Conservation (phyloP, 495 filamentous ascomycete species). For the Haplographium delicatum region DNA sequence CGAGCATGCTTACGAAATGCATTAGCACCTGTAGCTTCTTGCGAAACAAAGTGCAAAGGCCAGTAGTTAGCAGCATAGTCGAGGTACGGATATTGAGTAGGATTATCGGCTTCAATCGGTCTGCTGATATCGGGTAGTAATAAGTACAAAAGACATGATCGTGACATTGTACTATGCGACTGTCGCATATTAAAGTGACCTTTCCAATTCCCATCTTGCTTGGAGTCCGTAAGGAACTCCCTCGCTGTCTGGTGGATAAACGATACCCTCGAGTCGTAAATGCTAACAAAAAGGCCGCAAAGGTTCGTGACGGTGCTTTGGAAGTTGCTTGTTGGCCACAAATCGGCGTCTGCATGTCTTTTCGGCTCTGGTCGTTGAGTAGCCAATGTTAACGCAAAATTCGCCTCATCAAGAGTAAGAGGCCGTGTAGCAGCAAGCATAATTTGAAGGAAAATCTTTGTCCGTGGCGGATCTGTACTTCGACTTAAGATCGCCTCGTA, state of each 20-base stretch:
- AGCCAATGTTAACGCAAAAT: constrained; percentile 16
- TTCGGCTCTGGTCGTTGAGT: neutral
- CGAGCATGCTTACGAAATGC: constrained; percentile 4
- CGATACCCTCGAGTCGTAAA: constrained; percentile 31
- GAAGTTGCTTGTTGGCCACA: constrained; percentile 18
- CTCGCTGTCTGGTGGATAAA: constrained; percentile 39
- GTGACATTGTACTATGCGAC: constrained; percentile 16
- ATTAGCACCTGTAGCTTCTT: constrained; percentile 3
- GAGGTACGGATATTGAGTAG: constrained; percentile 17
- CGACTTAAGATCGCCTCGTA: constrained; percentile 29
- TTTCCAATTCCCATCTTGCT: constrained; percentile 16
- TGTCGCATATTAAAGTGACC: constrained; percentile 7
- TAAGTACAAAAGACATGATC: constrained; percentile 18
- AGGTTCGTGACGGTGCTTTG: constrained; percentile 25
- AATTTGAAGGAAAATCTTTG: constrained; percentile 6
- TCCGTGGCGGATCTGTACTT: neutral
- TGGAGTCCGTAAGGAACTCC: constrained; percentile 30
- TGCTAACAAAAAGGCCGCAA: constrained; percentile 33
- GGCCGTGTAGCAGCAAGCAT: constrained; percentile 11
- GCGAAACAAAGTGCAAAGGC: constrained; percentile 18
- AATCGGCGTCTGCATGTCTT: neutral
- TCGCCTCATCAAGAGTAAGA: constrained; percentile 8
- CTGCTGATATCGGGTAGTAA: constrained; percentile 10
- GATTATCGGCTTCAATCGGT: neutral
- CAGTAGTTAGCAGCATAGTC: constrained; percentile 20